These are phyloP conservation scores for Ceratobasidium sp. DNA, from an alignment of 1,284 basidiomycete genomes.

Conservation along the genomic window DNA sequence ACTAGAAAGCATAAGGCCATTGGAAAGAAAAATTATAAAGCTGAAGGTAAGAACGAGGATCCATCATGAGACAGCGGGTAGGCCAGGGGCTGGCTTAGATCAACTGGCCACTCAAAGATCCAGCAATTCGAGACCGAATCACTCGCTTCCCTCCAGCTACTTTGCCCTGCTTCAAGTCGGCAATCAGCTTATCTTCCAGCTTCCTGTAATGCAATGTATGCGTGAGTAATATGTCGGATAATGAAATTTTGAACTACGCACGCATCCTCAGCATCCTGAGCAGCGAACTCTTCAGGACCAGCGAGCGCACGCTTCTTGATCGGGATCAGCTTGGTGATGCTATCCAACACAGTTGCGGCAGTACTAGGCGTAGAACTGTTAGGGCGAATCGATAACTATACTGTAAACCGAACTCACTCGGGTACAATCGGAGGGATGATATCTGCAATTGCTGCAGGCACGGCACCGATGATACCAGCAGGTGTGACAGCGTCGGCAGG, in stretches of 20 bases:
- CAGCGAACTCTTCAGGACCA: slow-evolving; percentile 26
- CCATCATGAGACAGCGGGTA: not conserved
- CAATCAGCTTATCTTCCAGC: slow-evolving; percentile 41
- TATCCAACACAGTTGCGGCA: slow-evolving; percentile 5
- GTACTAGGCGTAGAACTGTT: not conserved
- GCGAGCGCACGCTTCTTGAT: slow-evolving; percentile 36
- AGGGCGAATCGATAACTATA: not conserved
- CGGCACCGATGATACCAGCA: not conserved
- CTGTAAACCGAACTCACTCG: not conserved
- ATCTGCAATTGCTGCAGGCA: slow-evolving; percentile 12
- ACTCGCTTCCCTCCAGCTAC: slow-evolving; percentile 38
- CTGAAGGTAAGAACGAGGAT: not conserved
- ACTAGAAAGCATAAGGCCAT: not conserved
- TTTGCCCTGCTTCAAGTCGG: slow-evolving; percentile 34
- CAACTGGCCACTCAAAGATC: slow-evolving; percentile 39
- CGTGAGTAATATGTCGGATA: not conserved
- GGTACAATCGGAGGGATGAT: not conserved
- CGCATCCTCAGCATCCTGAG: slow-evolving; percentile 37
- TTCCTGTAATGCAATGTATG: not conserved
- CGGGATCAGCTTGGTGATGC: slow-evolving; percentile 19
- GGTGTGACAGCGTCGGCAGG: not conserved
- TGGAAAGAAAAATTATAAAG: not conserved
- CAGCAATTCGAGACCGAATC: slow-evolving; percentile 33
- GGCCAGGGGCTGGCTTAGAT: slow-evolving; percentile 12
- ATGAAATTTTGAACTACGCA: not conserved